Base-by-base conservation (phyloP, 1,139 yeast genomes). In the Trichomonascaceae sp. region DNA sequence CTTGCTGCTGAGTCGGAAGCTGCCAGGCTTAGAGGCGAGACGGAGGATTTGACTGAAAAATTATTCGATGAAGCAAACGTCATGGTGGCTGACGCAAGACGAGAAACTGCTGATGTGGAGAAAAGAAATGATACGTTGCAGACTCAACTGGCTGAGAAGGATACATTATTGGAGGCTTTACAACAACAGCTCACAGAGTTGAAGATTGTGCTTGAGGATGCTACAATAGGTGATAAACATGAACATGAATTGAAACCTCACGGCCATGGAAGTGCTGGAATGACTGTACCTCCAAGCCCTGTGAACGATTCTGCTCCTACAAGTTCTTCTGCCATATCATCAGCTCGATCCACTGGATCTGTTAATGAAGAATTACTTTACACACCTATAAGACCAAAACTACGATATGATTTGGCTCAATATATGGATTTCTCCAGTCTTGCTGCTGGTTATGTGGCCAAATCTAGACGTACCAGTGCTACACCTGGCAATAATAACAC, bases 111-210 rank as follows among this genome's bases (percentile, higher is more conserved):
- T 24, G 70, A 67, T 22, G 63, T 66, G 56, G 70, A 69, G 52
- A 60, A 65, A 43, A 63, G 69, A 48, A 84, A 83, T 63, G 72
- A 76, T 52, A 83, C 81, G 62, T 71, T 91, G 50, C 72, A 78
- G 43, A 85, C 81, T 56, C 89, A 86, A 58, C 67, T 90, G 49
- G 80, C 76, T 43, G 96, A 90, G 65, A 85, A 85, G 63, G 88
- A 90, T 62, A 72, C 76, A 12, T 76, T 89, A 15, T 76, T 91
- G 53, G 85, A 78, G 30, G 79, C 82, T 54, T 69, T 88, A 56
- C 87, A 83, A 61, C 80, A 79, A 47, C 96, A 91, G 70, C 73
- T 90, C 60, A 74, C 72, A 27, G 89, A 84, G 55, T 75, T 91
- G 58, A 90, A 90, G 66, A 73, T 70, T 17, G 78, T 86, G 20